phyloP scores from a whole-genome alignment of 768 basidiomycete species.

The Pleurotus salmoneostramineus region DNA sequence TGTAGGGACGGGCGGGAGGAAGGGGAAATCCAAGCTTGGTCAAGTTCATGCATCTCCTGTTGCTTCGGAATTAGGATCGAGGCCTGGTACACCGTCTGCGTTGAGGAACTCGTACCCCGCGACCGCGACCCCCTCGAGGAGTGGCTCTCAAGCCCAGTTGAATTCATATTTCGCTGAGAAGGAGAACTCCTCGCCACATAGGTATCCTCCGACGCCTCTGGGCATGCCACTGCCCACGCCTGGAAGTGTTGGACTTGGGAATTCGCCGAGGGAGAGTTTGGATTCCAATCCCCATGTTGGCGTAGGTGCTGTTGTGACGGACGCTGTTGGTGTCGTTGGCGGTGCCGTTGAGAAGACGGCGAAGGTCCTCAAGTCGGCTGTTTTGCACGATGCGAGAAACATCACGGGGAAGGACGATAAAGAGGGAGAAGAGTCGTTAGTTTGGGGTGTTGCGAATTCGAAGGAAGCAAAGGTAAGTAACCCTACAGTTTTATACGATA shows the following conservation, averaged over 20 bases:
- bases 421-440: slow-evolving; percentile 28
- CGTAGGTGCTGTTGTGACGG: neutral
- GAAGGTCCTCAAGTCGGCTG: slow-evolving; percentile 61
- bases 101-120: neutral
- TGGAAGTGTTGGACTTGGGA: neutral
- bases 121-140: neutral
- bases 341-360: slow-evolving; percentile 53
- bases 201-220: slow-evolving; percentile 14
- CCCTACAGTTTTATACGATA: neutral
- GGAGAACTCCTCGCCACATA: slow-evolving; percentile 7
- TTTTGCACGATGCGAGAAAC: slow-evolving; percentile 75
- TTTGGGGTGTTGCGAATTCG: slow-evolving; percentile 52
- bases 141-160: neutral
- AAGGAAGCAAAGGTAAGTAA: slow-evolving; percentile 61
- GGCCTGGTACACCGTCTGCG: slow-evolving; percentile 1
- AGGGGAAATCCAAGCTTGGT: slow-evolving; percentile 9
- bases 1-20: slow-evolving; percentile 14
- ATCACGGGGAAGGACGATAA: slow-evolving; percentile 47
- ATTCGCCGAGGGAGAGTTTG: neutral
- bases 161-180: slow-evolving; percentile 1
- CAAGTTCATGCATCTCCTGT: slow-evolving; percentile 17
- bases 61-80: neutral
- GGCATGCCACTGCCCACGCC: neutral
- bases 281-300: neutral
- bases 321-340: slow-evolving; percentile 22